phyloP scores from a whole-genome alignment of 164 flowering plant species.

The Akebia trifoliata region DNA sequence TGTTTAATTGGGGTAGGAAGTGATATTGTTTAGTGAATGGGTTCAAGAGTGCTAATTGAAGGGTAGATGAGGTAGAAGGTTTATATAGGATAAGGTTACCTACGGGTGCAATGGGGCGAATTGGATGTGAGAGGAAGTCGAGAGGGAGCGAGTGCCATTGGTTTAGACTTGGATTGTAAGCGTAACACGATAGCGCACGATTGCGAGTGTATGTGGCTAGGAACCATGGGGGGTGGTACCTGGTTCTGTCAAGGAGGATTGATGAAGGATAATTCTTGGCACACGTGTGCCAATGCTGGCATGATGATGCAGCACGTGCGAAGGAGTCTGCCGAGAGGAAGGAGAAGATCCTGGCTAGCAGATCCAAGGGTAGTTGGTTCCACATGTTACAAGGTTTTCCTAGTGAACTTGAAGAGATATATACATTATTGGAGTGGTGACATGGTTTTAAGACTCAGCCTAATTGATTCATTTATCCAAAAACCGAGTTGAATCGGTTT shows the following conservation, averaged over 20 bases:
- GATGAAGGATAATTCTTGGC: constrained; percentile 13
- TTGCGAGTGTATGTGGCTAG: constrained; percentile 37
- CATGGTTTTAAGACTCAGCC: no score
- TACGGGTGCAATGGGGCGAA: constrained; percentile 36
- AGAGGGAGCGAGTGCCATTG: constrained; percentile 42
- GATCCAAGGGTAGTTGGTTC: constrained; percentile 54
- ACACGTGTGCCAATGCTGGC: constrained; percentile 48
- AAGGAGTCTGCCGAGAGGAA: constrained; percentile 59
- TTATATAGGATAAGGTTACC: constrained; percentile 34
- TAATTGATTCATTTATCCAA: no score
- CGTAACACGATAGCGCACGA: constrained; percentile 27
- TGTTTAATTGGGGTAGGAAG: constrained; percentile 33
- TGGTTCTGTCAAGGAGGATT: not conserved
- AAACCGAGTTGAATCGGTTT: no score
- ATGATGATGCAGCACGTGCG: constrained; percentile 41
- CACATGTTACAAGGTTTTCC: constrained; percentile 36
- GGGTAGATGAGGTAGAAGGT: constrained; percentile 13
- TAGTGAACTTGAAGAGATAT: not conserved
- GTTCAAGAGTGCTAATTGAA: constrained; percentile 40
- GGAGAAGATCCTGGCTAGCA: constrained; percentile 55
- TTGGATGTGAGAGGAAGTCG: constrained; percentile 31
- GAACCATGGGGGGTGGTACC: constrained; percentile 43
- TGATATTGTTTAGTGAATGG: constrained; percentile 43
- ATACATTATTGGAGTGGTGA: not conserved
- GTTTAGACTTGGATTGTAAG: constrained; percentile 30